Evolutionary conservation across 352 stramenopile genomes (phyloP).

Genomic region (Pseudoperonospora humuli): DNA sequence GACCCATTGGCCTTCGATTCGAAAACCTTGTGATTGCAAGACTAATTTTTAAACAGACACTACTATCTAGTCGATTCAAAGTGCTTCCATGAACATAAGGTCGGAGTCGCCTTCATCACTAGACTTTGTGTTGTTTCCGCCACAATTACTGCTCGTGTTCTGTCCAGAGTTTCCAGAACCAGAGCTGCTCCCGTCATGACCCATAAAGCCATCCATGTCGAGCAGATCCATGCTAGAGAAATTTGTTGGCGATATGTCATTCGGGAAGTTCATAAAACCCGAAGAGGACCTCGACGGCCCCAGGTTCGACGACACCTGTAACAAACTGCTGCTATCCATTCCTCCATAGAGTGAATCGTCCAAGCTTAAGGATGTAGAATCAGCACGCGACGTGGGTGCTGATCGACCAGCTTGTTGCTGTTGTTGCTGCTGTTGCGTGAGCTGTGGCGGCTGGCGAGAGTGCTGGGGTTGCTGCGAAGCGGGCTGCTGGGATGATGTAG

Average conservation of each 20-base stretch:
- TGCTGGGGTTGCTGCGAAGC: constrained; percentile 20
- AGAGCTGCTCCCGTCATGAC: constrained; percentile 18
- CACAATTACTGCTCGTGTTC: constrained; percentile 21
- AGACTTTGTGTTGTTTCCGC: constrained; percentile 23
- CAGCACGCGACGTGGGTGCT: constrained; percentile 18
- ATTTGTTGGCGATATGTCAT: constrained; percentile 53
- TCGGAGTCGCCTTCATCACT: constrained; percentile 44
- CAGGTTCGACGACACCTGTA: constrained; percentile 55
- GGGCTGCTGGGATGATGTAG: constrained; percentile 17
- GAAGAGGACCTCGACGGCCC: constrained; percentile 23
- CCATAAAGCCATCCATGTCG: constrained; percentile 62
- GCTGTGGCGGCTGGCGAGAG: background rate
- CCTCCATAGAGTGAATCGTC: constrained; percentile 53
- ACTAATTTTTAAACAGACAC: too few species aligned
- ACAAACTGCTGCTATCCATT: constrained; percentile 42
- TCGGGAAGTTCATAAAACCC: constrained; percentile 54
- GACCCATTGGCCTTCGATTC: too few species aligned
- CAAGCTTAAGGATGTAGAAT: constrained; percentile 43
- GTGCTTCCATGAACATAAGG: constrained; percentile 71
- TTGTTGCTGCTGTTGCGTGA: constrained; percentile 13
- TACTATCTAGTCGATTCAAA: constrained; percentile 29
- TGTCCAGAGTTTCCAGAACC: constrained; percentile 12
- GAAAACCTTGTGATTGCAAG: too few species aligned
- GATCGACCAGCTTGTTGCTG: constrained; percentile 15
- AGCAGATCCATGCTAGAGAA: constrained; percentile 64